These are phyloP conservation scores for Calonectria henricotiae DNA, from an alignment of 2,329 filamentous ascomycete genomes.

Conservation along the genomic window DNA sequence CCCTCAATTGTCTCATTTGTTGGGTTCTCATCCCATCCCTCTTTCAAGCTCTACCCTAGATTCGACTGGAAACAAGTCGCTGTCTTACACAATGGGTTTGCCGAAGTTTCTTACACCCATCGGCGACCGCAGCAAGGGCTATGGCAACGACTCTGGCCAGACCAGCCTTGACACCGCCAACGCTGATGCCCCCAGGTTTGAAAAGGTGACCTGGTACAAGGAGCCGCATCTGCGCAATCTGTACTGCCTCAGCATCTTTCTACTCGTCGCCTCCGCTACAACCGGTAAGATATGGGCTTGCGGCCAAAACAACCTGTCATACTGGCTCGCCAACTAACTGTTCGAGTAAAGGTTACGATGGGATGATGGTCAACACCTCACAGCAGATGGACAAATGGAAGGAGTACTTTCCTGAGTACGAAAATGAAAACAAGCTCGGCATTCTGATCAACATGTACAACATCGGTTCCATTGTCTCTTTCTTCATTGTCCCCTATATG, in stretches of 20 bases:
- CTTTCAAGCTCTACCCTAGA: constrained; percentile 25
- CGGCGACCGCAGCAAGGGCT: constrained; percentile 45
- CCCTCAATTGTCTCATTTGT: constrained; percentile 24
- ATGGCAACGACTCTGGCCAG: constrained; percentile 48
- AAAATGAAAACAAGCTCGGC: constrained; percentile 63
- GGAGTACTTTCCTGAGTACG: constrained; percentile 64
- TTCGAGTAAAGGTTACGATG: constrained; percentile 68
- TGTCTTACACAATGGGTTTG: constrained; percentile 45
- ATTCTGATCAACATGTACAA: constrained; percentile 70
- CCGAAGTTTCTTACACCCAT: constrained; percentile 49
- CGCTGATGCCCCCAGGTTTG: constrained; percentile 67
- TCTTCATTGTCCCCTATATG: constrained; percentile 65
- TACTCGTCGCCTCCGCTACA: constrained; percentile 74
- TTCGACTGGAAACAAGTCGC: constrained; percentile 7
- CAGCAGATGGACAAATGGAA: constrained; percentile 73
- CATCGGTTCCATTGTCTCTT: constrained; percentile 66
- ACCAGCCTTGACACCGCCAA: constrained; percentile 58
- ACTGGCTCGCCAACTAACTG: no score
- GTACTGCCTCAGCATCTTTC: constrained; percentile 68
- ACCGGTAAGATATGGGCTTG: constrained; percentile 53
- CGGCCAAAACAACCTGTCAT: no score
- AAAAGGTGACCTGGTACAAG: constrained; percentile 71
- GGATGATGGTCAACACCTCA: constrained; percentile 73
- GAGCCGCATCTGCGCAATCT: constrained; percentile 72
- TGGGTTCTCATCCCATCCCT: constrained; percentile 25